Evolutionary conservation across 371 early-diverging fungal genomes (phyloP), one percentile per base, ranked within the genome.

Genomic region (Dichotomocladium elegans): DNA sequence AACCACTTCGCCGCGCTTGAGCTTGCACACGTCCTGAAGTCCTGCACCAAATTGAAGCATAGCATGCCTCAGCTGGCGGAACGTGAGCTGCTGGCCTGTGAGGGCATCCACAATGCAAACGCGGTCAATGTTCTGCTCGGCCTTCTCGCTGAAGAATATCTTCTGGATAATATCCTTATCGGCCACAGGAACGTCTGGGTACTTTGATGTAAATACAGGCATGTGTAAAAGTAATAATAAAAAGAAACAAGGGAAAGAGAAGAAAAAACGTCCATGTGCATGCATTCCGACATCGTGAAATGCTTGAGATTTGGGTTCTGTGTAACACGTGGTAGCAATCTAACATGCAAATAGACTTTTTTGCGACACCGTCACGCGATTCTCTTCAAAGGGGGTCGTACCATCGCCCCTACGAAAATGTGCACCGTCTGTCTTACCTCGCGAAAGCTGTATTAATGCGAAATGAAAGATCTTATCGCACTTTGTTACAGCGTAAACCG

Each of bases 41-140:
- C 47, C 47, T 22, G 47, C 47, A 31, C 31, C 47, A 31, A 47
- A 47, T 10, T 28, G 30, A 33, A 27, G 28, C 8, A 34, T 12
- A 30, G 33, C 19, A n/a, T 65, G 51, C 37, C 78, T 74, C 21
- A 91, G 58, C 41, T 89, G 77, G n/a, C 72, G 79, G 60, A 81
- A 86, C 9, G 91, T 83, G 43, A 88, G 43, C 11, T 64, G 59
- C 30, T 73, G 58, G 0, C 71, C 74, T 1, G 82, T 79, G 29
- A 61, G 47, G 27, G 77, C 82, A 58, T 90, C 86, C 40, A 89
- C 70, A n/a, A 80, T 72, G 24, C 47, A 47, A 1, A 30, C 30
- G 5, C 28, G 47, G 14, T 47, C 47, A 9, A 47, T 22, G 33
- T 47, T 47, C 15, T 47, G 12, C 14, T 47, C 33, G 12, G 2